A percentile compares a stretch with the other conserved stretches of the same genome.
These are phyloP conservation scores for Pulveroboletus sp. DNA, from an alignment of 768 basidiomycete species.

Conservation along the genomic window DNA sequence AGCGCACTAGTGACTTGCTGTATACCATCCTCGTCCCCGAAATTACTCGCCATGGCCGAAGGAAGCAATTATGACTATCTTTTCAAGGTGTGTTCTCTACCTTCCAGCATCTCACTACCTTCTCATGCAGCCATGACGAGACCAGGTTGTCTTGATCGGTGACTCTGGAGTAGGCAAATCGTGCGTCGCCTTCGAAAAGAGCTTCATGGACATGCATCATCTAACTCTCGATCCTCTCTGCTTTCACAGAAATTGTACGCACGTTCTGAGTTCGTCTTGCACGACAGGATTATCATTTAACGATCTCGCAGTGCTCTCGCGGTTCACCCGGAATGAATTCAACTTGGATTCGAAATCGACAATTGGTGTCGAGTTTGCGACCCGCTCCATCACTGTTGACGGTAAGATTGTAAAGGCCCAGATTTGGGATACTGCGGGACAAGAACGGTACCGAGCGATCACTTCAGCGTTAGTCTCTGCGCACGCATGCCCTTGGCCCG, in stretches of 20 bases:
- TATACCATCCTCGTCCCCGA: conserved; percentile 7
- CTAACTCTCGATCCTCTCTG: not conserved
- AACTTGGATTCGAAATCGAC: conserved; percentile 99
- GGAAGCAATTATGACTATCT: conserved; percentile 97
- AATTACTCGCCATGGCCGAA: conserved; percentile 63
- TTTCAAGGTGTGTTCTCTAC: conserved; percentile 72
- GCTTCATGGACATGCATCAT: not conserved
- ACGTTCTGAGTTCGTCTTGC: not conserved
- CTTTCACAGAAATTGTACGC: conserved; percentile 32
- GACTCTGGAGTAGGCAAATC: conserved; percentile 99
- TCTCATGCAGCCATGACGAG: not conserved
- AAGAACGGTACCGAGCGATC: conserved; percentile 96
- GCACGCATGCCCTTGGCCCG: not conserved
- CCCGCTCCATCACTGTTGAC: conserved; percentile 92
- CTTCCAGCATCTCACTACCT: not conserved
- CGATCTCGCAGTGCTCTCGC: conserved; percentile 77
- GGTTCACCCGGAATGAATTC: conserved; percentile 99
- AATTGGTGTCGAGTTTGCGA: conserved; percentile 98
- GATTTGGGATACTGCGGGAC: conserved; percentile 99
- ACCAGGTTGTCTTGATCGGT: conserved; percentile 94
- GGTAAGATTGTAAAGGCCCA: conserved; percentile 97
- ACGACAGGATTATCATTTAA: conserved; percentile 1
- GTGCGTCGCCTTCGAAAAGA: conserved; percentile 52
- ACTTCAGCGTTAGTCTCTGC: conserved; percentile 74
- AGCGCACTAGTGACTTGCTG: conserved; percentile 1